These are phyloP conservation scores for Phoenix dactylifera DNA, from an alignment of 176 grass and related monocot genomes.

Conservation along the genomic window DNA sequence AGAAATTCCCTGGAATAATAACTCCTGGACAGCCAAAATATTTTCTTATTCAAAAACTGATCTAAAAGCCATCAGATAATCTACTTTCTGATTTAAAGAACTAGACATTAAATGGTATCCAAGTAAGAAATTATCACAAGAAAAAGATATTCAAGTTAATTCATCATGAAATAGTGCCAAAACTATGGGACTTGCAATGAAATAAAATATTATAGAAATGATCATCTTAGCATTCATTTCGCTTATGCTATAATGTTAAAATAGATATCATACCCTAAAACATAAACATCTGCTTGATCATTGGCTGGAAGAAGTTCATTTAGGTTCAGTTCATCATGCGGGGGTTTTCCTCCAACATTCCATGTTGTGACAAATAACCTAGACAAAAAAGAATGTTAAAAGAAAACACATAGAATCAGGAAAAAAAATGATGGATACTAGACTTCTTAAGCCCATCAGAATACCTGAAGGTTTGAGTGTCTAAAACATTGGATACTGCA, in stretches of 20 bases:
- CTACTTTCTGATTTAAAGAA: no score
- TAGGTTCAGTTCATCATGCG: constrained; percentile 52
- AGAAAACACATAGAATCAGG: neutral
- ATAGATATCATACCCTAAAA: constrained; percentile 59
- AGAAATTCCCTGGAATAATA: no score
- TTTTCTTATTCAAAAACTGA: no score
- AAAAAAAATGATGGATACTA: neutral
- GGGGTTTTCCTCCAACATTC: constrained; percentile 86
- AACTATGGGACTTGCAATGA: neutral
- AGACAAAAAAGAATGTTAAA: constrained; percentile 1
- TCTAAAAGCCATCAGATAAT: no score
- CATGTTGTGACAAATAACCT: constrained; percentile 95
- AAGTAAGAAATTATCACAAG: no score
- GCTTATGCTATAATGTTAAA: no score
- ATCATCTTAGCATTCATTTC: no score
- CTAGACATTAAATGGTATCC: no score
- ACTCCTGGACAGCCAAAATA: no score
- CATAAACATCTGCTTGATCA: constrained; percentile 79
- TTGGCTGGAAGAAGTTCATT: constrained; percentile 71
- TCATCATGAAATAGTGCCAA: no score
- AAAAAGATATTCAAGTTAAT: neutral
- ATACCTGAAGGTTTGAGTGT: constrained; percentile 59
- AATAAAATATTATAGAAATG: constrained; percentile 2
- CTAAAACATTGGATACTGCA: constrained; percentile 35
- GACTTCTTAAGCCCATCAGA: constrained; percentile 2